These are phyloP conservation scores for Candida oleophila DNA, from an alignment of 805 yeast genomes.

Conservation along the genomic window DNA sequence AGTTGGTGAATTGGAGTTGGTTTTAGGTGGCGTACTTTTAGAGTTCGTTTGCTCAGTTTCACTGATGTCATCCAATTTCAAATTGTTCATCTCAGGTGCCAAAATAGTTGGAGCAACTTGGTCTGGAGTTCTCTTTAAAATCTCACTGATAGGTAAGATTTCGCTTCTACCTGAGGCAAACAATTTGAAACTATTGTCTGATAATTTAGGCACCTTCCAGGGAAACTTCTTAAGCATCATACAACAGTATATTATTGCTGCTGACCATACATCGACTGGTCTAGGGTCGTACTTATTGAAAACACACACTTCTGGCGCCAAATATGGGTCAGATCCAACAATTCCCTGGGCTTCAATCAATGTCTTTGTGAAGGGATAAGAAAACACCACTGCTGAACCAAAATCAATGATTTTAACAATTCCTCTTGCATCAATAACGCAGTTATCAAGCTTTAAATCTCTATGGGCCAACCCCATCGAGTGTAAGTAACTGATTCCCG, in stretches of 20 bases:
- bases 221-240: constrained; percentile 85
- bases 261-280: constrained; percentile 80
- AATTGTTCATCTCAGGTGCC: not conserved
- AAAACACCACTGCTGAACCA: constrained; percentile 89
- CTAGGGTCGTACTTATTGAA: constrained; percentile 66
- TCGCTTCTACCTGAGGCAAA: constrained; percentile 54
- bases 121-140: constrained; percentile 30
- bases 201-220: constrained; percentile 75
- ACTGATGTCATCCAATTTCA: constrained; percentile 11
- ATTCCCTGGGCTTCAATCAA: constrained; percentile 67
- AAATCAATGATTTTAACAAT: constrained; percentile 89
- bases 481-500: constrained; percentile 81
- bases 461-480: constrained; percentile 86
- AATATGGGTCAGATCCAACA: constrained; percentile 83
- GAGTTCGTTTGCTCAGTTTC: constrained; percentile 13
- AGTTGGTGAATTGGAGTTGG: constrained; percentile 6
- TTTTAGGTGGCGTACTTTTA: constrained; percentile 6
- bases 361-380: constrained; percentile 66
- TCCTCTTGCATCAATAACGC: constrained; percentile 81
- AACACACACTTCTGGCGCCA: constrained; percentile 78
- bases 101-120: constrained; percentile 8
- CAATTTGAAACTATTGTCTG: constrained; percentile 69
- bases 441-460: constrained; percentile 88
- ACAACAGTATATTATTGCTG: constrained; percentile 82
- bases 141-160: constrained; percentile 56